Conservation (phyloP, 345 rosid genomes). For the Durio zibethinus region DNA sequence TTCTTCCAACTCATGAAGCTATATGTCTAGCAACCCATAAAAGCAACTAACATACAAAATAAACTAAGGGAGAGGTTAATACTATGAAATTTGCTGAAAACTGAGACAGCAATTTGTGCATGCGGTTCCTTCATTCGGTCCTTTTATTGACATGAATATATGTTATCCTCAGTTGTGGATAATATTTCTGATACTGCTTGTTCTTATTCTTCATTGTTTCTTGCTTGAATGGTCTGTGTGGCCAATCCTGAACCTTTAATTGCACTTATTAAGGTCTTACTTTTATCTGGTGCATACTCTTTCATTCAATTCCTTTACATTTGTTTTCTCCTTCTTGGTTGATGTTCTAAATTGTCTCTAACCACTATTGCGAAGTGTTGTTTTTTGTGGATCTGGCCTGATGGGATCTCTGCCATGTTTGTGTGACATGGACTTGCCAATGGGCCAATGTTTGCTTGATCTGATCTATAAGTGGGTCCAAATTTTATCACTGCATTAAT, state of each 20-base stretch:
- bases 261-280: not conserved
- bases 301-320: not conserved
- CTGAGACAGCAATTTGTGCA: not conserved
- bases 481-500: not conserved
- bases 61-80: not conserved
- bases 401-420: not conserved
- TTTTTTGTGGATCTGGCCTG: not conserved
- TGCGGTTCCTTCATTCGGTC: not conserved
- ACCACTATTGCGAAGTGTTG: not conserved
- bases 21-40: not conserved
- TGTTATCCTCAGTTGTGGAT: not conserved
- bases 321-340: not conserved
- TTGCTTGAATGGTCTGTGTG: not conserved
- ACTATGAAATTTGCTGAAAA: not conserved
- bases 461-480: not conserved
- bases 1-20: not conserved
- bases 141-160: not conserved
- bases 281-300: not conserved
- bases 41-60: not conserved
- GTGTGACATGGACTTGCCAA: not conserved
- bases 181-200: not conserved
- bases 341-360: not conserved
- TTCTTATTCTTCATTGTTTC: not conserved
- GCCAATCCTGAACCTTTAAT: not conserved
- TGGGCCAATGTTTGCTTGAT: not conserved